Base-by-base conservation (phyloP, 1,284 basidiomycete species). In the Austroboletus niveus region DNA sequence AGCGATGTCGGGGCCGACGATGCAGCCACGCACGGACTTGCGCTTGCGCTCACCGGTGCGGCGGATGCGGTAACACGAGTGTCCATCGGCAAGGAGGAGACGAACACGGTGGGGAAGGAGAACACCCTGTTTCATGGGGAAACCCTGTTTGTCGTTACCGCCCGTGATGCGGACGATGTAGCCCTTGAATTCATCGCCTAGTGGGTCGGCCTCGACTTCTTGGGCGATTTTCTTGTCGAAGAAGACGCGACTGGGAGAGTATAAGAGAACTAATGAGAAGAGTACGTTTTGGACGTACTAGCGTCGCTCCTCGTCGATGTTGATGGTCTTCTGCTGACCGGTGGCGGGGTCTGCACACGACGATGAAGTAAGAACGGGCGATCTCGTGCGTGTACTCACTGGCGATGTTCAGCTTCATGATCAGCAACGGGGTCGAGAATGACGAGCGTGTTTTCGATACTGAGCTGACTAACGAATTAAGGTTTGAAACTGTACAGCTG, bases 121-220 rank as follows among this genome's bases (percentile, higher is more conserved):
- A 67, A 98, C 92, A 82, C 95, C 96, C 79, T 98, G 96, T 80
- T 98, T 98, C 94, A 98, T 98, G 50, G 94, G 94, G 85, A 97
- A 97, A 74, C 92, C 90, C 72, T 92, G 90, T 77, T 92, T 94
- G 83, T 96, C 93, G 79, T 96, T 95, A 58, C 93, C 93, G 68
- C 96, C 95, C 45, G 93, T 94, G 78, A 99, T 92, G 69, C 94
- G 89, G 82, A 98, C 86, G 73, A 98, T 78, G 79, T 98, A 98
- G 57, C 96, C 96, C 75, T 93, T 94, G 84, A 86, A 98, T 79
- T 98, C 96, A 71, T 97, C 92, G 66, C 95, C 94, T 66, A 98
- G 78, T 50, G 86, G 73, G 79, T 97, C 94, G 61, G 85, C 91
- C 54, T 91, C 82, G 67, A 98, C 92, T 76, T 98, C 96, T 72